phyloP scores from a whole-genome alignment of 2,329 filamentous ascomycete genomes.

The Helminthosporium solani region DNA sequence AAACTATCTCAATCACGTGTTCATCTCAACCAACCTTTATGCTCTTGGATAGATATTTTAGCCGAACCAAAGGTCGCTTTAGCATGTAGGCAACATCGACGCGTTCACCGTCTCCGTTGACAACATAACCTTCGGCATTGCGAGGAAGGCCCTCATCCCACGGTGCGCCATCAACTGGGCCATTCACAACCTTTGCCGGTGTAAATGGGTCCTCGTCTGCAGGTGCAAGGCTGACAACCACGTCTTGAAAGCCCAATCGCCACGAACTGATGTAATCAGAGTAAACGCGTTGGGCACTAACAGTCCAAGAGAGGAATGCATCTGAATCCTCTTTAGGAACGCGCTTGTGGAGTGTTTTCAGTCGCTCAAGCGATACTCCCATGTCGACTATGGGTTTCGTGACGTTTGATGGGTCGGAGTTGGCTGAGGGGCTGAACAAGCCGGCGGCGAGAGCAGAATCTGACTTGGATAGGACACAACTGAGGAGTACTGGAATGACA shows the following conservation, averaged over 20 bases:
- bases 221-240: slow-evolving; percentile 89
- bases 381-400: slow-evolving; percentile 91
- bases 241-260: slow-evolving; percentile 90
- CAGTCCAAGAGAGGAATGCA: slow-evolving; percentile 76
- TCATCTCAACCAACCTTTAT: slow-evolving; percentile 60
- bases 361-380: slow-evolving; percentile 83
- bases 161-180: slow-evolving; percentile 51
- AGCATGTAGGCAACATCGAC: slow-evolving; percentile 93
- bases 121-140: slow-evolving; percentile 61
- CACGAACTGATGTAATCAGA: slow-evolving; percentile 82
- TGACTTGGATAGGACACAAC: slow-evolving; percentile 75
- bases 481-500: slow-evolving; percentile 88
- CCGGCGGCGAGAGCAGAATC: slow-evolving; percentile 64
- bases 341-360: slow-evolving; percentile 76
- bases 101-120: slow-evolving; percentile 76
- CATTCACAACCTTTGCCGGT: slow-evolving; percentile 36
- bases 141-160: slow-evolving; percentile 58
- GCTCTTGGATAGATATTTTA: slow-evolving; percentile 85
- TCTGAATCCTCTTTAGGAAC: slow-evolving; percentile 74
- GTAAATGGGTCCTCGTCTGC: slow-evolving; percentile 63
- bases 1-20: background rate
- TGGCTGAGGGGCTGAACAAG: slow-evolving; percentile 63
- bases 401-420: slow-evolving; percentile 60
- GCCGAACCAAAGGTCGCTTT: slow-evolving; percentile 80
- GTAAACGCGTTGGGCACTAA: slow-evolving; percentile 75